Percentiles rank a stretch among this genome's conserved stretches.
Conservation (phyloP, 352 stramenopile genomes). For the Achlya hypogyna region DNA sequence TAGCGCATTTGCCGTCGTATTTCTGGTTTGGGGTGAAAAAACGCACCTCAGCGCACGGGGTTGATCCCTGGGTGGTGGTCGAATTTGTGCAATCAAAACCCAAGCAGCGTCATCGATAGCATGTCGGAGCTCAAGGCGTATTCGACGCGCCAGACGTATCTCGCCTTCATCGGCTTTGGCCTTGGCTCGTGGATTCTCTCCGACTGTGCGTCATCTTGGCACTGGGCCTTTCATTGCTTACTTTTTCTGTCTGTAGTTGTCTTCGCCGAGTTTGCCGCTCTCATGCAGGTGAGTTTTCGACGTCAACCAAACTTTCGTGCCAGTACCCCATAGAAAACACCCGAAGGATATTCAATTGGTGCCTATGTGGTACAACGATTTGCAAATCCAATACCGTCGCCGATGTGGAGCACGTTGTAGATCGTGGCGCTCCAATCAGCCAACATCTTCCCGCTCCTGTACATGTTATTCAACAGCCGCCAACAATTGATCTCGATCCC, state of each 20-base stretch:
- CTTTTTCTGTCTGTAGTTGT: conserved; percentile 4
- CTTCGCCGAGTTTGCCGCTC: conserved; percentile 8
- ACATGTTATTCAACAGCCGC: conserved; percentile 46
- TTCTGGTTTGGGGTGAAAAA: neutral
- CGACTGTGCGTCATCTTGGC: conserved; percentile 28
- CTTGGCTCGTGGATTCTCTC: conserved; percentile 59
- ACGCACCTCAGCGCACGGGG: neutral
- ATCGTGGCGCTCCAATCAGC: conserved; percentile 60
- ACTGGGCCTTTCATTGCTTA: neutral
- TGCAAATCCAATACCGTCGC: neutral
- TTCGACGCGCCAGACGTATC: conserved; percentile 1
- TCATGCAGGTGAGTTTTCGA: conserved; percentile 1
- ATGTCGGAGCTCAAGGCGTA: conserved; percentile 5
- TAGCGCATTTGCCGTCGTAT: neutral
- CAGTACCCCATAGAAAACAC: neutral
- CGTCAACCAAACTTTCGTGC: neutral
- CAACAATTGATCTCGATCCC: conserved; percentile 36
- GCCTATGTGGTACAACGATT: neutral
- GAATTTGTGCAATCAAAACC: too few species aligned
- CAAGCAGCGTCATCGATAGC: neutral
- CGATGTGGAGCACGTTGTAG: conserved; percentile 20
- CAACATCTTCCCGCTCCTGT: conserved; percentile 62
- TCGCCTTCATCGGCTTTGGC: conserved; percentile 46
- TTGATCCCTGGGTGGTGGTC: too few species aligned
- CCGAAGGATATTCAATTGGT: conserved; percentile 1